phyloP scores from a whole-genome alignment of 106 monocot species.

The Iris macrosiphon region DNA sequence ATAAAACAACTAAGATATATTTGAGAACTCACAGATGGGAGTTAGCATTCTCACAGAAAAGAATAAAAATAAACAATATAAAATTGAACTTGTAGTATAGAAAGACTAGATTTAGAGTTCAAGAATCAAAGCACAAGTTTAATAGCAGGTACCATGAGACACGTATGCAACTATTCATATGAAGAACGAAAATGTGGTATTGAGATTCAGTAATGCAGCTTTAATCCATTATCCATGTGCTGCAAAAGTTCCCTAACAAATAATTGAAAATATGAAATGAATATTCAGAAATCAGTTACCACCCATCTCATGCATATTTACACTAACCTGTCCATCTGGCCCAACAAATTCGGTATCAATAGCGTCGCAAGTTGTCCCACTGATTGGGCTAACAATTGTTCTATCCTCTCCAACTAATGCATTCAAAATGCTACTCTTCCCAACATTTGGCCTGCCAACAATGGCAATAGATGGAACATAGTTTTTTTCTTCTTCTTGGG shows the following conservation, averaged over 20 bases:
- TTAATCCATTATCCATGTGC: too few relatives aligned
- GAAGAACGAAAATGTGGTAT: too few relatives aligned
- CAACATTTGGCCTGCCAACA: conserved; percentile 97
- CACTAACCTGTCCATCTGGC: conserved; percentile 80
- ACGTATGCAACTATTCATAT: too few relatives aligned
- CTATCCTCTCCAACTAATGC: conserved; percentile 92
- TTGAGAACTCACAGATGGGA: too few relatives aligned
- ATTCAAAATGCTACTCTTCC: conserved; percentile 99
- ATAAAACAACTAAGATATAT: too few relatives aligned
- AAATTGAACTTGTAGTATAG: too few relatives aligned
- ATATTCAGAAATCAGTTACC: neutral
- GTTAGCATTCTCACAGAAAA: too few relatives aligned
- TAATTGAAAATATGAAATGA: neutral
- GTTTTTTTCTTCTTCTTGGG: conserved; percentile 37
- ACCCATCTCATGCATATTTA: neutral
- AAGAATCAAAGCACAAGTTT: too few relatives aligned
- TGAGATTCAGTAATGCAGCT: too few relatives aligned
- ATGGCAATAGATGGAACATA: conserved; percentile 90
- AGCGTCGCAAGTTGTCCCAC: conserved; percentile 98
- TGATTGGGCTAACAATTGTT: conserved; percentile 95
- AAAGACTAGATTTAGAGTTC: too few relatives aligned
- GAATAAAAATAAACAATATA: too few relatives aligned
- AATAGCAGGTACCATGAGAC: too few relatives aligned
- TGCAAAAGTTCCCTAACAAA: neutral
- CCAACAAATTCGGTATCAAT: conserved; percentile 91